Conservation (phyloP, 2,329 filamentous ascomycete species). For the Decorospora gaudefroyi region DNA sequence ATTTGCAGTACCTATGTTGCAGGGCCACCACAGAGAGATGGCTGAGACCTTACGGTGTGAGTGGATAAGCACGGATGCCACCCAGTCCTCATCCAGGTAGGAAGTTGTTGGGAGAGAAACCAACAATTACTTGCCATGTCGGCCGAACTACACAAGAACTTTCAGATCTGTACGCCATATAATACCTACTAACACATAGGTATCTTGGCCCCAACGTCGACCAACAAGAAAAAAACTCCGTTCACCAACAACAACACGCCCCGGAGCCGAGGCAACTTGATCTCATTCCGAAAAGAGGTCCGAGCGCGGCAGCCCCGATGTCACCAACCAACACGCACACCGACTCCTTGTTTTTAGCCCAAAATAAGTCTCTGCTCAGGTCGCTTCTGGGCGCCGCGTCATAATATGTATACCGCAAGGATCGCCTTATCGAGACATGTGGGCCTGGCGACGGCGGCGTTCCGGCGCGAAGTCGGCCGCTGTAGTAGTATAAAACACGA, state of each 20-base stretch:
- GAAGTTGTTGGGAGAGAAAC: too few species aligned
- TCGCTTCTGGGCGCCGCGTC: conserved; percentile 20
- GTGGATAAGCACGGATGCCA: too few species aligned
- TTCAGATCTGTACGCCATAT: too few species aligned
- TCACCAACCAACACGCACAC: conserved; percentile 19
- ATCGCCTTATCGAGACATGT: conserved; percentile 35
- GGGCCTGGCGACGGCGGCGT: conserved; percentile 22
- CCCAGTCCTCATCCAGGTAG: too few species aligned
- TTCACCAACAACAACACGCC: conserved; percentile 13
- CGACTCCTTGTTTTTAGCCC: conserved; percentile 13
- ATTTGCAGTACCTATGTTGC: too few species aligned
- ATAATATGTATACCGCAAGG: conserved; percentile 37
- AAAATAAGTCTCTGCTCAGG: conserved; percentile 18
- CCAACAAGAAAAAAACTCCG: too few species aligned
- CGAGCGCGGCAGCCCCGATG: conserved; percentile 19
- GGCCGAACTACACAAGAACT: too few species aligned
- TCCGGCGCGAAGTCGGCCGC: conserved; percentile 33
- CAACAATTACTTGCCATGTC: too few species aligned
- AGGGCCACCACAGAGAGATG: too few species aligned
- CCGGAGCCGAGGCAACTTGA: conserved; percentile 25
- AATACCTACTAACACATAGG: too few species aligned
- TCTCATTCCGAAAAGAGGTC: conserved; percentile 14
- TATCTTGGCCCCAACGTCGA: too few species aligned
- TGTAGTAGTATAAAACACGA: conserved; percentile 20
- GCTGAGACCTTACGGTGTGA: too few species aligned